These are phyloP conservation scores for Botryotinia globosa DNA, from an alignment of 2,329 filamentous ascomycete genomes.

Conservation along the genomic window DNA sequence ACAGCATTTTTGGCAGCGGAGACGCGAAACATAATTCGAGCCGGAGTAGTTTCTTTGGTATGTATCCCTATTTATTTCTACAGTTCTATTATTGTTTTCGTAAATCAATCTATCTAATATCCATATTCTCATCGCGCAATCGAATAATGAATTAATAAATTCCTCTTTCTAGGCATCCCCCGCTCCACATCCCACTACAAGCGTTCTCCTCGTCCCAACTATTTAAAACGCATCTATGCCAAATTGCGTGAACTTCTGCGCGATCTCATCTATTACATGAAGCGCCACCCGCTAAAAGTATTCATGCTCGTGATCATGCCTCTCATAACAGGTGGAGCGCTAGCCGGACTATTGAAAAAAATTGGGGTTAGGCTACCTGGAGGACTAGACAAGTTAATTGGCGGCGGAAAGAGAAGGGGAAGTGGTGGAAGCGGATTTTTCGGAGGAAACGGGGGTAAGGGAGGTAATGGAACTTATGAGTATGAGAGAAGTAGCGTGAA, in stretches of 20 bases:
- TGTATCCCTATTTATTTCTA: not conserved
- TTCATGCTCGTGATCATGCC: slow-evolving; percentile 86
- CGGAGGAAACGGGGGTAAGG: not conserved
- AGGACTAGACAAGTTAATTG: slow-evolving; percentile 57
- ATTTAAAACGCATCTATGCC: slow-evolving; percentile 69
- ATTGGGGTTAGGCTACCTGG: slow-evolving; percentile 77
- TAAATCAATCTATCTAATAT: not conserved
- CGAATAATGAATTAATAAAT: not conserved
- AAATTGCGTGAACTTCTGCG: slow-evolving; percentile 77
- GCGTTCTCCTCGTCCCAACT: slow-evolving; percentile 76
- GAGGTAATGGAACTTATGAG: slow-evolving; percentile 11
- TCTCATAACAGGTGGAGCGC: slow-evolving; percentile 76
- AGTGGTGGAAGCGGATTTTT: not conserved
- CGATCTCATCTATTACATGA: slow-evolving; percentile 77
- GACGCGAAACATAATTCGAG: slow-evolving; percentile 43
- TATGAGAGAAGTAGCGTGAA: slow-evolving; percentile 29
- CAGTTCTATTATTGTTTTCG: not conserved
- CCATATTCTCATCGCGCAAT: not conserved
- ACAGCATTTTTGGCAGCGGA: slow-evolving; percentile 43
- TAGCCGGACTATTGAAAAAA: slow-evolving; percentile 72
- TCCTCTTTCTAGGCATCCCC: not conserved
- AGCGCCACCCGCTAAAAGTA: slow-evolving; percentile 80
- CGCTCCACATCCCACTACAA: slow-evolving; percentile 61
- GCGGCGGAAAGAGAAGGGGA: slow-evolving; percentile 33
- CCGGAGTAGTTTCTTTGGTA: slow-evolving; percentile 43